phyloP scores from a whole-genome alignment of 2,329 filamentous ascomycete genomes.

The Botrytis elliptica region DNA sequence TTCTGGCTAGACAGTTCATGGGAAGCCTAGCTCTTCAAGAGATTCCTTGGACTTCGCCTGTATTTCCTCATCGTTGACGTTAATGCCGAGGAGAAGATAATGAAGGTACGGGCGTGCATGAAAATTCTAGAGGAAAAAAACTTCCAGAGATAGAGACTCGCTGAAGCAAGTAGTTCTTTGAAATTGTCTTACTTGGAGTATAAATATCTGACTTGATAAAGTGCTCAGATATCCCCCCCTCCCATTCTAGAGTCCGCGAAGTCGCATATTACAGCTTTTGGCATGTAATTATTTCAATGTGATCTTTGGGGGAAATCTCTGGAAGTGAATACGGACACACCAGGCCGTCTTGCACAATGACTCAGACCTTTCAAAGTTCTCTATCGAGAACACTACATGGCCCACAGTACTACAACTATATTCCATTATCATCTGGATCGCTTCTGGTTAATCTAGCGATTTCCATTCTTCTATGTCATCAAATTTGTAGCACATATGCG shows the following conservation, averaged over 20 bases:
- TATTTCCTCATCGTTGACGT: background rate
- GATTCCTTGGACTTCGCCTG: too few species aligned
- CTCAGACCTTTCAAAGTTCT: background rate
- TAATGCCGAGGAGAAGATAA: fast-evolving
- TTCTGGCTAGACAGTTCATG: background rate
- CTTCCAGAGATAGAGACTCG: background rate
- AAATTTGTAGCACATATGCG: background rate
- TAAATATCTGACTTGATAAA: background rate
- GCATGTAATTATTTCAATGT: background rate
- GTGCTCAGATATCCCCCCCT: background rate
- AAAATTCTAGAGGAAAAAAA: background rate
- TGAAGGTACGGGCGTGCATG: background rate
- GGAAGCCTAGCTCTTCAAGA: background rate
- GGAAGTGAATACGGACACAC: background rate
- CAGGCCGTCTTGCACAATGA: background rate
- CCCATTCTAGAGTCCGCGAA: background rate
- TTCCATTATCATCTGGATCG: fast-evolving
- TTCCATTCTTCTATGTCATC: background rate
- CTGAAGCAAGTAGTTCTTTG: background rate
- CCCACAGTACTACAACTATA: fast-evolving
- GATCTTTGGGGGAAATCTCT: background rate
- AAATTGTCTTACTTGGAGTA: background rate
- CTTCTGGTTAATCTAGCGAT: background rate
- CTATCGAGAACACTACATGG: too few species aligned
- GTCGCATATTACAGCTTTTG: background rate